A percentile compares a stretch with the other conserved stretches of the same genome.
These are phyloP conservation scores for Candida anglica DNA, from an alignment of 805 yeast genomes.

Conservation along the genomic window DNA sequence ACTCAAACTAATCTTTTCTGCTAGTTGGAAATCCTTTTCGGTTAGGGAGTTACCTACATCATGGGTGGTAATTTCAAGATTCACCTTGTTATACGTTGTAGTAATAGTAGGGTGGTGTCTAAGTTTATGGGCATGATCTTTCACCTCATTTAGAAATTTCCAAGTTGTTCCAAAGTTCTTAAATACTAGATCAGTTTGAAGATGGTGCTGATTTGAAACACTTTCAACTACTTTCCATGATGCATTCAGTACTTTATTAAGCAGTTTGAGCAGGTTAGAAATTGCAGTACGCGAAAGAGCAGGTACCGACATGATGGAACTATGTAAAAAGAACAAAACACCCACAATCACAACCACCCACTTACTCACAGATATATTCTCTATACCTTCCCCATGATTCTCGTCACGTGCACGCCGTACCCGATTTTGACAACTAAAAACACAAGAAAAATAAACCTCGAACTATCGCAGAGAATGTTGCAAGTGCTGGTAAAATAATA, in stretches of 20 bases:
- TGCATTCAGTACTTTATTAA: not conserved
- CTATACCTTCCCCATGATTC: too few relatives aligned
- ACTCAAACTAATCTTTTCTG: constrained; percentile 18
- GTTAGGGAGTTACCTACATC: constrained; percentile 50
- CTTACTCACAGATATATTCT: too few relatives aligned
- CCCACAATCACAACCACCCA: too few relatives aligned
- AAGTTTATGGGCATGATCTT: constrained; percentile 51
- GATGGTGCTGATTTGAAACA: constrained; percentile 3
- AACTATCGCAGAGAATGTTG: too few relatives aligned
- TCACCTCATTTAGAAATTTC: constrained; percentile 57
- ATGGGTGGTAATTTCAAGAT: constrained; percentile 58
- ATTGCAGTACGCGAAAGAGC: not conserved
- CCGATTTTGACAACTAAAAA: too few relatives aligned
- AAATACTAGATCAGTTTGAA: constrained; percentile 39
- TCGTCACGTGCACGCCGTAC: too few relatives aligned
- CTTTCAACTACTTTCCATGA: constrained; percentile 1
- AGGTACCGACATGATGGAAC: not conserved
- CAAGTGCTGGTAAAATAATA: too few relatives aligned
- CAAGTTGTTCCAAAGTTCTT: constrained; percentile 59
- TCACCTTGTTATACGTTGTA: constrained; percentile 59
- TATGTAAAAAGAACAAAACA: too few relatives aligned
- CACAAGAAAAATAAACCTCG: too few relatives aligned
- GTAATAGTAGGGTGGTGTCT: constrained; percentile 72
- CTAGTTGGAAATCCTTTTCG: constrained; percentile 57
- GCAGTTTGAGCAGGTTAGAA: not conserved